Base-by-base conservation (phyloP, 805 yeast genomes). In the Schwanniomyces yamadae region DNA sequence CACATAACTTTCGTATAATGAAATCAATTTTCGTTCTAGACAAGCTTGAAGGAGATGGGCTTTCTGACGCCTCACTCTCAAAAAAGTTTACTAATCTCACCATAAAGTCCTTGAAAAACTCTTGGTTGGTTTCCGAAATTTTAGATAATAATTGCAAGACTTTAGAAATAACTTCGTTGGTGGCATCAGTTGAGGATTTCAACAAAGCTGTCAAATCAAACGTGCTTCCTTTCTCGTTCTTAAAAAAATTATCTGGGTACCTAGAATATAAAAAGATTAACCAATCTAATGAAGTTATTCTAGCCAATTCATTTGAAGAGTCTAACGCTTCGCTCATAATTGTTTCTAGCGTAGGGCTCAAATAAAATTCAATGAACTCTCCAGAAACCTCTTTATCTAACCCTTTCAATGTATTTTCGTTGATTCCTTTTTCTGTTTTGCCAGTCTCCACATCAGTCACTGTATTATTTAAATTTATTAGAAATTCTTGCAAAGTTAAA, bases 281-380 rank as follows among this genome's bases (percentile, higher is more conserved):
- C 99, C 99, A 93, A 45, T 90, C 95, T 23, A 93, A 64, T 16
- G 93, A 82, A 0, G 95, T 87, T 22, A 88, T 72, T 40, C 93
- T 73, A 0, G 96, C 84, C 19, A 81, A 78, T 42, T 88, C 95
- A 47, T 85, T 82, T 35, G 55, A 38, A 5, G 60, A 54, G 29
- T 55, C 56, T 15, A 65, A 52, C 37, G 66, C 64, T 53, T 89
- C 95, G 26, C 78, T 55, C 3, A 87, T 81, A 37, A 91, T 69
- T 4, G 83, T 80, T 39, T 80, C 80, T 26, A 89, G 79, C 1
- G 88, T 80, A 5, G 83, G 50, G 6, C 55, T 53, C 37, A 68
- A 52, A 25, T 66, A 59, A 26, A 60, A 49, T 43, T 68, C 72
- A 21, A 63, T 53, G 37, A 67, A 67, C 37, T 69, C 75, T 12